A percentile compares a stretch with the other conserved stretches of the same genome.
Evolutionary conservation across 306 rosid species (phyloP).

Genomic region (Pyrus communis): DNA sequence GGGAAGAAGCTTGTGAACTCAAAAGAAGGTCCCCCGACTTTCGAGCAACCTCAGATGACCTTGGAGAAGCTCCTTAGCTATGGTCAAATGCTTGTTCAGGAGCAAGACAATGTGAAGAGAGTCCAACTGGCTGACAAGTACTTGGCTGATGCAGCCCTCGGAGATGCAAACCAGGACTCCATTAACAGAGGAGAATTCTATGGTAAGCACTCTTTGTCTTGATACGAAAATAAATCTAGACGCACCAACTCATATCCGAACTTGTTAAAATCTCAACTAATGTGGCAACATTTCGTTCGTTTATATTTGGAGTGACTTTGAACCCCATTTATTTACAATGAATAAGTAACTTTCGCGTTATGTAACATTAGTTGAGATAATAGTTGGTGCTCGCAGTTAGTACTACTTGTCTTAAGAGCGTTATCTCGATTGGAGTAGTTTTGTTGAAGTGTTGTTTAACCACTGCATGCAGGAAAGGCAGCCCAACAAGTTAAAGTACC

Average conservation of each 20-base stretch:
- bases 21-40: constrained; percentile 47
- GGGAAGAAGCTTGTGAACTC: constrained; percentile 55
- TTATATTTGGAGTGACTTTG: background rate
- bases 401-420: background rate
- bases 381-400: background rate
- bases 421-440: background rate
- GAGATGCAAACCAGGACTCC: constrained; percentile 40
- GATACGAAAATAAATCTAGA: background rate
- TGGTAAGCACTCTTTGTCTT: constrained; percentile 19
- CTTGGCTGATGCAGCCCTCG: constrained; percentile 42
- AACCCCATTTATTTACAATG: background rate
- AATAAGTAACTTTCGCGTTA: background rate
- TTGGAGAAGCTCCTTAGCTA: constrained; percentile 39
- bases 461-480: constrained; percentile 29
- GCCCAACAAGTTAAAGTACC: constrained; percentile 36
- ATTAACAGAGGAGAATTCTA: constrained; percentile 28
- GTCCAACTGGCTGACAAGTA: constrained; percentile 44
- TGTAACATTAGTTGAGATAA: background rate
- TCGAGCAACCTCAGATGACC: constrained; percentile 52
- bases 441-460: background rate
- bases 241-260: background rate
- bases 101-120: constrained; percentile 49
- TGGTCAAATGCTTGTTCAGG: constrained; percentile 45
- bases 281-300: background rate
- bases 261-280: background rate